A percentile compares a stretch with the other conserved stretches of the same genome.
Conservation (phyloP, 1,284 basidiomycete genomes). For the Limonomyces culmigenus region DNA sequence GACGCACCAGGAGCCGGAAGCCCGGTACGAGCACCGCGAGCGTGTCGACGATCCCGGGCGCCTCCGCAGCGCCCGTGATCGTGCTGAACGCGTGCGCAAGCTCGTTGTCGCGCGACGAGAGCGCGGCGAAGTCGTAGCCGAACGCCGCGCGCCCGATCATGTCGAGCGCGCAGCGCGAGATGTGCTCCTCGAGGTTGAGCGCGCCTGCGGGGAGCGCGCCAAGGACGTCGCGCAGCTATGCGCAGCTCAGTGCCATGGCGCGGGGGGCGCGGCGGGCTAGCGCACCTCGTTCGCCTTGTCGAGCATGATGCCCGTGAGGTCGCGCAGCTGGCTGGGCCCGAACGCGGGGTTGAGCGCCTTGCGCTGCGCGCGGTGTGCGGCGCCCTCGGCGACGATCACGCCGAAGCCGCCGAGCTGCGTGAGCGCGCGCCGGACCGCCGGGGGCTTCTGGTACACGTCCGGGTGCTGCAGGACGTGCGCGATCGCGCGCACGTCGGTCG, state of each 20-base stretch:
- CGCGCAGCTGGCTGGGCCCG: constrained; percentile 15
- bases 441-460: too few species aligned
- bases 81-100: constrained; percentile 16
- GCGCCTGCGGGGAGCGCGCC: constrained; percentile 1
- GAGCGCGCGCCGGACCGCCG: too few species aligned
- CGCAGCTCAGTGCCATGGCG: background rate
- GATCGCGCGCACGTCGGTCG: too few species aligned
- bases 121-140: constrained; percentile 7
- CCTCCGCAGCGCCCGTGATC: constrained; percentile 20
- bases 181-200: too few species aligned
- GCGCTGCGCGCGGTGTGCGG: background rate
- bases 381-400: constrained; percentile 25
- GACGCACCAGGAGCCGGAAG: background rate
- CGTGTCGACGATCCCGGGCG: constrained; percentile 15
- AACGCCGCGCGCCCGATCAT: constrained; percentile 25
- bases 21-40: background rate
- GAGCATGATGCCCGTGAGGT: constrained; percentile 16
- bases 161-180: constrained; percentile 27
- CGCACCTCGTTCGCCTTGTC: constrained; percentile 15
- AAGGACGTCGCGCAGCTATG: constrained; percentile 10
- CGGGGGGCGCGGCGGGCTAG: background rate
- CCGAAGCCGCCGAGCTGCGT: too few species aligned
- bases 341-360: constrained; percentile 16
- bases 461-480: too few species aligned
- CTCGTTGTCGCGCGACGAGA: constrained; percentile 4